Conservation (phyloP, 371 early-diverging fungal genomes). For the Mucor mucedo region DNA sequence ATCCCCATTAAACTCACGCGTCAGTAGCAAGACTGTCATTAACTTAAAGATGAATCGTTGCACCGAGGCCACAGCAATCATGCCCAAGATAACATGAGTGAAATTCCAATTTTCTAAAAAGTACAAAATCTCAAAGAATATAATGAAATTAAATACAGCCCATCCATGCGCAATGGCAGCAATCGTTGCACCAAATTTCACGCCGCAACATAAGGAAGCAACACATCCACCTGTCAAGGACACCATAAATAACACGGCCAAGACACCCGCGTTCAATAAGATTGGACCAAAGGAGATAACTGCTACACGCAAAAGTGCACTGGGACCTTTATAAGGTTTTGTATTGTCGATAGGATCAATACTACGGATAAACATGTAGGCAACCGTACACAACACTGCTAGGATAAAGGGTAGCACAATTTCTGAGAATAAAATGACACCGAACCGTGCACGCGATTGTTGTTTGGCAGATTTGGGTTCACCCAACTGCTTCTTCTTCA, state of each 20-base stretch:
- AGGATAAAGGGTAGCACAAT: conserved; percentile 71
- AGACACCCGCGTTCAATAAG: conserved; percentile 66
- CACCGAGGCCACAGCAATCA: conserved; percentile 64
- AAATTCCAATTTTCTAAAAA: conserved; percentile 71
- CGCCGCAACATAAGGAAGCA: conserved; percentile 60
- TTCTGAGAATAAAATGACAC: conserved; percentile 75
- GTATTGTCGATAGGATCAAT: conserved; percentile 30
- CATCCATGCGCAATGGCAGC: conserved; percentile 72
- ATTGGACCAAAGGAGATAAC: conserved; percentile 73
- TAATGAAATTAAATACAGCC: conserved; percentile 65
- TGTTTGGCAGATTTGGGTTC: conserved; percentile 52
- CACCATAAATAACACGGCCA: conserved; percentile 67
- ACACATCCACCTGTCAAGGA: conserved; percentile 73
- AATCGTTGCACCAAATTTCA: conserved; percentile 72
- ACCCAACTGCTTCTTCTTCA: conserved; percentile 74
- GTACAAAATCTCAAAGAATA: conserved; percentile 66
- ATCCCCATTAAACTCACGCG: conserved; percentile 77
- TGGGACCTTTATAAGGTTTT: conserved; percentile 35
- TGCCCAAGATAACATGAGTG: conserved; percentile 66
- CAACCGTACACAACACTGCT: conserved; percentile 64
- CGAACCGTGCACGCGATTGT: conserved; percentile 64
- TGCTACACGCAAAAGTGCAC: conserved; percentile 58
- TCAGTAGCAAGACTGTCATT: conserved; percentile 68
- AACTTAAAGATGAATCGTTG: conserved; percentile 74
- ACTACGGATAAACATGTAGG: conserved; percentile 67